Base-by-base conservation (phyloP, 2,329 filamentous ascomycete genomes). In the Hypoxylon sp. region DNA sequence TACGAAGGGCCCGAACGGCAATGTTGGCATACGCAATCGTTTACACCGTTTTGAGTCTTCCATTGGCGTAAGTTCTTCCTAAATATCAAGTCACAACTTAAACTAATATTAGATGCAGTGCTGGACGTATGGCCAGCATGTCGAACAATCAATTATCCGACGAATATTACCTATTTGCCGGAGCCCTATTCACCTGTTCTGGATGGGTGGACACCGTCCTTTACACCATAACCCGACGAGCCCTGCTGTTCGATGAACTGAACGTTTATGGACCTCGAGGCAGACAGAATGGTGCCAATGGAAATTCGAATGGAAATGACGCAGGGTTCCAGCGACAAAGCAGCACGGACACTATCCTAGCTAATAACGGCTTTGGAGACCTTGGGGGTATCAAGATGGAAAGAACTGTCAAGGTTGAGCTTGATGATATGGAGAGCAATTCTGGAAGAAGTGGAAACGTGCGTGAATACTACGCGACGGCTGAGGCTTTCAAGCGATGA, bases 1-100 rank as follows among this genome's bases (percentile, higher is more conserved):
- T 65, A 5, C 60, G 64, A 26, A 69, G 67, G n/a, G 75, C 78
- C 31, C 70, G 77, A 4, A 73, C 73, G 23, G 70, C 78, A 16
- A 81, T 81, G 78, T 71, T 78, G 46, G 69, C 75, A 3, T 81
- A 81, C 50, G 78, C 78, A 0, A 57, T 77, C 27, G 71, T 77
- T 34, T 81, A 81, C 60, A 74, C 80, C 20, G 51, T 79, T 8
- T 72, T 78, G 56, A 80, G 78, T 0, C 69, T 81, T 1, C 78
- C 78, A 3, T 68, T 81, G 8, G 77, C 76, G 52, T 65, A 48
- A 57, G 63, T 57, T 27, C 7, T 26, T 11, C 3, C 31, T 7
- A 8, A 23, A 30, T 11, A 19, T 15, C 7, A 6, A 13, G 8
- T 16, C 7, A 13, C 20, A n/a, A 17, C 16, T 9, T 6, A 54